Evolutionary conservation across 148 eudicot genomes (phyloP), one percentile per base, ranked within the genome.

Genomic region (Rhododendron simsii): DNA sequence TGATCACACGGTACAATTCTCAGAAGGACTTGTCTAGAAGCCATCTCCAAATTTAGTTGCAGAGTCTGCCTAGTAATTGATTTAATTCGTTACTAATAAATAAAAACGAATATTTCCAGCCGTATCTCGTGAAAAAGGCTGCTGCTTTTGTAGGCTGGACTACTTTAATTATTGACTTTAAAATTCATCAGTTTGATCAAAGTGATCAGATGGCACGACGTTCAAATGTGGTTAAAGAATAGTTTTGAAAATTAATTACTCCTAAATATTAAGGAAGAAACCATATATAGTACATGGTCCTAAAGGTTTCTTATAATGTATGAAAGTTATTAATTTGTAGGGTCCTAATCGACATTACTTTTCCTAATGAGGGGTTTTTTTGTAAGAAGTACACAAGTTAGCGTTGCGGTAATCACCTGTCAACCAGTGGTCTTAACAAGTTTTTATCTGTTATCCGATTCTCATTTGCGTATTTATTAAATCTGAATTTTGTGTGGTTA

Each of bases 31-130:
- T 45, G 8, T 4, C 1, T 6, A 67, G 14, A 67, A 76, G n/a
- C 2, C 21, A 41, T 41, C 11, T 11, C 39, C 21, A 35, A 35
- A 35, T 16, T 74, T 35, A n/a, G 76, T 39, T 30, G 37, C 39
- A 28, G 39, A 74, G 78, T 15, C 8, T 21, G 1, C 10, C 8
- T 4, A 21, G 65, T 5, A 55, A 16, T 75, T 41, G 80, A 41
- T 39, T 20, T 30, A 12, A 8, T 48, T 14, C 15, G 11, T 76
- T 20, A 20, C 3, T 39, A 85, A 83, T 44, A 47, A 84, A 85
- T 84, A 89, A 11, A 63, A 81, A 50, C 26, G 67, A 84, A 80
- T 28, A 4, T 20, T 6, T 9, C 45, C 39, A 41, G 86, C 35
- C 45, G 18, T 18, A 53, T 55, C 35, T 80, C 35, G 47, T 85